Base-by-base conservation (phyloP, 352 stramenopile genomes). In the Albugo candida region DNA sequence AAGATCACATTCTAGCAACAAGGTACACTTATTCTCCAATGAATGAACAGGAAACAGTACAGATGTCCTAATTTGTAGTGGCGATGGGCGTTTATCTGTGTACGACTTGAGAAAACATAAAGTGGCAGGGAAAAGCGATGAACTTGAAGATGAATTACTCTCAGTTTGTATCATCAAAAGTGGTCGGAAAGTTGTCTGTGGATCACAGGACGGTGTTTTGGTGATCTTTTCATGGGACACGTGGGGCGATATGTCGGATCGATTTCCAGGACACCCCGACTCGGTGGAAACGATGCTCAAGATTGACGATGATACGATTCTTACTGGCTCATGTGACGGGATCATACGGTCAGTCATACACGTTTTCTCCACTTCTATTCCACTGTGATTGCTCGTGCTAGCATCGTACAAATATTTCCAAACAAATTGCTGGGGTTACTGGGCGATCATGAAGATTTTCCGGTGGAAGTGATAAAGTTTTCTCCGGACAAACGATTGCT, bases 401-500 rank as follows among this genome's bases (percentile, higher is more conserved):
- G 77, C 35, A 84, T 97, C 21, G 89, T 97, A 34, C 83, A 95
- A 60, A 51, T 98, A 38, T 79, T 96, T 49, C 94, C 92, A 11
- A 96, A 97, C 67, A 94, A 96, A 53, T 63, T 98, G 3, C 67
- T 98, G 20, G 93, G 93, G 27, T 69, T 98, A n/a, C 79, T 98
- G 36, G 93, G 93, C 16, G 74, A 95, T 49, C 85, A 97, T 65
- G 89, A 95, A 61, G 92, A 95, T 36, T 97, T 97, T 55, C 91
- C 93, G 0, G 80, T 98, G 20, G 94, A 98, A 64, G 80, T 58
- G 8, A 65, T 91, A 36, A 83, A 83, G 63, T 80, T 87, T 45
- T 87, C 81, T 54, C 63, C 80, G 40, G 81, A 93, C 58, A 77
- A 81, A 49, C 81, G 81, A 38, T 64, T 96, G 59, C 75, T 98